phyloP scores from a whole-genome alignment of 2,329 filamentous ascomycete species.

The Sporothrix curviconia region DNA sequence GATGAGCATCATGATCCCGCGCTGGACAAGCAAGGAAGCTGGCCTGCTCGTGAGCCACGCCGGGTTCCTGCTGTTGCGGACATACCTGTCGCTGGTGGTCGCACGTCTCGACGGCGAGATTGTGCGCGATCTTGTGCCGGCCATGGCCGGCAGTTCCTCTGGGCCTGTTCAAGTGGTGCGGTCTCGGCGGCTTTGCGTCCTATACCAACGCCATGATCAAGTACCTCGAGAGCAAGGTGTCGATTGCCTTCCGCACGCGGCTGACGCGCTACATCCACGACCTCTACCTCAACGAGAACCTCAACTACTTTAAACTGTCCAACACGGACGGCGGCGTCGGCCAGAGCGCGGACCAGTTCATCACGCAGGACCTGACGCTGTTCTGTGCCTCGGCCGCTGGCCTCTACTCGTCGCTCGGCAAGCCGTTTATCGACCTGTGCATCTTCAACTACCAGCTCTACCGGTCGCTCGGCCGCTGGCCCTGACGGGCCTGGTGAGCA shows the following conservation, averaged over 20 bases:
- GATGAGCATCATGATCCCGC: constrained; percentile 94
- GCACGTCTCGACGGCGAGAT: constrained; percentile 93
- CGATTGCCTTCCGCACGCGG: constrained; percentile 92
- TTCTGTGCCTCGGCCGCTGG: constrained; percentile 92
- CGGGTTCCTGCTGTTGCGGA: constrained; percentile 81
- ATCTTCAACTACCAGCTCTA: constrained; percentile 99
- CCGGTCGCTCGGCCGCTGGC: constrained; percentile 80
- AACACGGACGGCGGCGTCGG: constrained; percentile 91
- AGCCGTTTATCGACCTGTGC: constrained; percentile 91
- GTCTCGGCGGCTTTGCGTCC: constrained; percentile 84
- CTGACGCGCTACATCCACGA: constrained; percentile 96
- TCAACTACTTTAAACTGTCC: constrained; percentile 92
- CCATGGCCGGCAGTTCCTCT: constrained; percentile 79
- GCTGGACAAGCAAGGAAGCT: constrained; percentile 93
- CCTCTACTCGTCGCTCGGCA: constrained; percentile 93
- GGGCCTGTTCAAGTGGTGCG: constrained; percentile 90
- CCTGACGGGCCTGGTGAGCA: constrained; percentile 76
- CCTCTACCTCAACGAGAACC: constrained; percentile 85
- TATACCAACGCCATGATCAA: constrained; percentile 99
- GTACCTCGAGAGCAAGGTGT: constrained; percentile 94
- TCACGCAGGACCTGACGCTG: constrained; percentile 90
- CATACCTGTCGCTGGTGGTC: constrained; percentile 88
- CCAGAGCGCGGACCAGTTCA: constrained; percentile 90
- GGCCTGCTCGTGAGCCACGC: constrained; percentile 83
- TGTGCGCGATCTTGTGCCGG: constrained; percentile 91